These are phyloP conservation scores for Debaryomyces nepalensis DNA, from an alignment of 1,139 yeast species.

Conservation along the genomic window DNA sequence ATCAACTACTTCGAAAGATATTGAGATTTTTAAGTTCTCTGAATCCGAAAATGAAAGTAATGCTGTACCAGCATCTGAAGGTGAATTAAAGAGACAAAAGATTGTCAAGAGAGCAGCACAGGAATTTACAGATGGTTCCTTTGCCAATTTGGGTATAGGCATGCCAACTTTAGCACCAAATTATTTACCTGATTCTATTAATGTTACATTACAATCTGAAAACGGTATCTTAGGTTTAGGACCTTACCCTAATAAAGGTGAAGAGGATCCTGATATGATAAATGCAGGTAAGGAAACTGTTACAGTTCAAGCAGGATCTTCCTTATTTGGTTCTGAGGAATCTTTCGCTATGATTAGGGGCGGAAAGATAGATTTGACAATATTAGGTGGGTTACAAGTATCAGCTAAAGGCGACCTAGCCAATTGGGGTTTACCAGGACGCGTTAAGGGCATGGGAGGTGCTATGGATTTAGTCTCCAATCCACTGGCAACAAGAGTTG, in stretches of 20 bases:
- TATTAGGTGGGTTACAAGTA: conserved; percentile 56
- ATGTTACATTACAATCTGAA: conserved; percentile 51
- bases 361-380: conserved; percentile 49
- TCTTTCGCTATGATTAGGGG: conserved; percentile 55
- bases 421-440: conserved; percentile 57
- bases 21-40: conserved; percentile 37
- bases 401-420: conserved; percentile 53
- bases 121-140: conserved; percentile 47
- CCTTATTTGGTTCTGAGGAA: conserved; percentile 55
- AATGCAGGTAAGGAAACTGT: conserved; percentile 60
- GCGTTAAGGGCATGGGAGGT: conserved; percentile 60
- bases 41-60: conserved; percentile 16
- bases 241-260: conserved; percentile 47
- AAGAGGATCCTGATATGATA: conserved; percentile 52
- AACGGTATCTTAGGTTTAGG: conserved; percentile 57
- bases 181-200: conserved; percentile 40
- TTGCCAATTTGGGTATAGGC: conserved; percentile 54
- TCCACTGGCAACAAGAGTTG: conserved; percentile 50
- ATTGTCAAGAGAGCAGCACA: conserved; percentile 51
- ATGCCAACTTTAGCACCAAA: conserved; percentile 55
- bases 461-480: conserved; percentile 59
- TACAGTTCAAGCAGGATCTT: conserved; percentile 49
- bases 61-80: conserved; percentile 17
- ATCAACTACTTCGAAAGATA: conserved; percentile 45
- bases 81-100: conserved; percentile 32